Evolutionary conservation across 169 alveolate genomes (phyloP).

Genomic region (Plasmodium gonderi): DNA sequence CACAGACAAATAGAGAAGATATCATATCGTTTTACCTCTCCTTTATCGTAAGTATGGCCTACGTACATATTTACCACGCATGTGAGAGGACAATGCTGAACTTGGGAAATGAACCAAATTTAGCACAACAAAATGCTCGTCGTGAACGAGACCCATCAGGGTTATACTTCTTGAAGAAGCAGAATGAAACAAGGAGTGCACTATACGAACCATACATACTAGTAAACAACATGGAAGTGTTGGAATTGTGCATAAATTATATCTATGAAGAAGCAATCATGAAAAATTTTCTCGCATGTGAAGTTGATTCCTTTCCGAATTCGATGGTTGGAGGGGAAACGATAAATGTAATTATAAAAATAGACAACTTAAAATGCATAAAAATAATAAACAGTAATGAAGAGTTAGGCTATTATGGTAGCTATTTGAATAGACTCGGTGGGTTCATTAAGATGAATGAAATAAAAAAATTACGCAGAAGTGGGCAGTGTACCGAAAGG

Average conservation of each 20-base stretch:
- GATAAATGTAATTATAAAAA: background rate
- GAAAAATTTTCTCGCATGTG: background rate
- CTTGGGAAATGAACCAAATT: background rate
- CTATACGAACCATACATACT: background rate
- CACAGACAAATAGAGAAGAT: background rate
- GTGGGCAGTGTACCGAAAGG: background rate
- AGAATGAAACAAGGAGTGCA: background rate
- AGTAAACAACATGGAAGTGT: conserved; percentile 45
- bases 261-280: conserved; percentile 39
- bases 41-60: background rate
- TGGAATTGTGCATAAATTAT: conserved; percentile 38
- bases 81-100: background rate
- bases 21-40: background rate
- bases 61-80: background rate
- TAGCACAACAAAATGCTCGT: too few relatives aligned
- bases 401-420: conserved; percentile 4
- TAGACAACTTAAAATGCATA: background rate
- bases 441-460: conserved; percentile 3
- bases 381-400: background rate
- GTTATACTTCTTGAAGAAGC: too few relatives aligned
- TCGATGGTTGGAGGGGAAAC: background rate
- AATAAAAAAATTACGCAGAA: background rate
- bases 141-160: too few relatives aligned
- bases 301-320: background rate
- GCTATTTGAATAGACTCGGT: background rate